These are phyloP conservation scores for Venturia asperata DNA, from an alignment of 2,329 filamentous ascomycete species.

Conservation along the genomic window DNA sequence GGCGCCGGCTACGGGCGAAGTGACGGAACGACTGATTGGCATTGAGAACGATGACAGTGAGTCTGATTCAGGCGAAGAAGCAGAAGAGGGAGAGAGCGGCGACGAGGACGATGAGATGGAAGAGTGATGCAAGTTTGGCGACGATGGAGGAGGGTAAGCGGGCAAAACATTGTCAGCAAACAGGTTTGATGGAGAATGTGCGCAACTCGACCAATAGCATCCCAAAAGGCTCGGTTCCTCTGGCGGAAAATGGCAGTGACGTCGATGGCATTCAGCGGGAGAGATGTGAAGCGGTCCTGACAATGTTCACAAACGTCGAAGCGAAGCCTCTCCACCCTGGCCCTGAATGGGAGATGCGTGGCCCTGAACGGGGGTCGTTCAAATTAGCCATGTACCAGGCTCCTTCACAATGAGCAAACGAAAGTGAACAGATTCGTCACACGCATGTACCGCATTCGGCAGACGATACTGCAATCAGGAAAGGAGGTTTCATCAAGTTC, in stretches of 20 bases:
- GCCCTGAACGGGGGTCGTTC: conserved; percentile 29
- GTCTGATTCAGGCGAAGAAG: conserved; percentile 51
- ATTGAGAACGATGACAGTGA: conserved; percentile 60
- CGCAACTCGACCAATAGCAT: neutral
- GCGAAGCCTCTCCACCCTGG: too few relatives aligned
- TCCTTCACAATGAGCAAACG: conserved; percentile 22
- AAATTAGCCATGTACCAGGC: conserved; percentile 17
- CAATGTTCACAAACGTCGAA: neutral
- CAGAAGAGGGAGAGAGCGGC: conserved; percentile 37
- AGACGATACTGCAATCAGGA: neutral
- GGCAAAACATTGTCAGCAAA: too few relatives aligned
- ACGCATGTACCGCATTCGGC: conserved; percentile 23
- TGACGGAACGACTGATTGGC: conserved; percentile 69
- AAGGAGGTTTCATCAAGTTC: neutral
- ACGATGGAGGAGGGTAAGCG: neutral
- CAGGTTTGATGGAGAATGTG: too few relatives aligned
- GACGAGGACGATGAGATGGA: conserved; percentile 30
- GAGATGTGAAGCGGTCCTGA: neutral
- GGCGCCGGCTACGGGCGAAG: conserved; percentile 41
- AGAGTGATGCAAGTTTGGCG: neutral
- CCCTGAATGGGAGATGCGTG: neutral
- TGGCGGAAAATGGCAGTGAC: neutral
- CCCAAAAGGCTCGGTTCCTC: neutral
- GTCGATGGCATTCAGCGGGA: neutral
- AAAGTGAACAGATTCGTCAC: conserved; percentile 26